Base-by-base conservation (phyloP, 345 rosid species). In the Eucalyptus coolabah region DNA sequence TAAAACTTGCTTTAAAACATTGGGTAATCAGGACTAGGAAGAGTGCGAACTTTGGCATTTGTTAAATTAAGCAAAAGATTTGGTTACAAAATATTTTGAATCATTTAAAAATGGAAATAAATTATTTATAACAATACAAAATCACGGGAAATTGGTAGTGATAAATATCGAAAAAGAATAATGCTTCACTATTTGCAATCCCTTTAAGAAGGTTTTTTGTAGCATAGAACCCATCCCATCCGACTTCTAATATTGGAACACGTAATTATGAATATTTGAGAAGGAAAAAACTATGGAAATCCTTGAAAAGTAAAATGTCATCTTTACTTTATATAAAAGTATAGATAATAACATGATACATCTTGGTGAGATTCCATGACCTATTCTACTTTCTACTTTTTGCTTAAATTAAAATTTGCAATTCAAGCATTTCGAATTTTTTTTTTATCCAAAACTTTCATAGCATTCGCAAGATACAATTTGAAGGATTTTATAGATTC, bases 211-310 rank as follows among this genome's bases (percentile, higher is more conserved):
- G 11, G 19, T 65, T 65, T 65, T 15, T 65, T 65, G 77, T n/a
- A 4, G 21, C 21, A n/a, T n/a, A 65, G 77, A 14, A n/a, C 37
- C 16, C 8, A n/a, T n/a, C 37, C 16, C 8, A n/a, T n/a, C 40
- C 18, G 5, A 65, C 18, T 65, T 15, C 37, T 63, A 65, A 7
- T 1, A 4, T 14, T 4, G 21, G 18, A n/a, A 15, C 19, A 15
- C 40, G 6, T 16, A 65, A 65, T 7, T 65, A 65, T 1, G 37
- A 65, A 14, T 65, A 65, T 14, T 65, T n/a, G 9, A 12, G 83
- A 77, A 37, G 8, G 23, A 77, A 77, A 21, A 77, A 12, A 37
- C 12, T 3, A 40, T 3, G 0, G 1, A 6, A 6, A 77, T 12
- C 85, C 85, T 1, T 21, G 1, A 77, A 77, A 40, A 21, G 15